These are phyloP conservation scores for Fusarium praegraminearum DNA, from an alignment of 2,329 filamentous ascomycete genomes.

Conservation along the genomic window DNA sequence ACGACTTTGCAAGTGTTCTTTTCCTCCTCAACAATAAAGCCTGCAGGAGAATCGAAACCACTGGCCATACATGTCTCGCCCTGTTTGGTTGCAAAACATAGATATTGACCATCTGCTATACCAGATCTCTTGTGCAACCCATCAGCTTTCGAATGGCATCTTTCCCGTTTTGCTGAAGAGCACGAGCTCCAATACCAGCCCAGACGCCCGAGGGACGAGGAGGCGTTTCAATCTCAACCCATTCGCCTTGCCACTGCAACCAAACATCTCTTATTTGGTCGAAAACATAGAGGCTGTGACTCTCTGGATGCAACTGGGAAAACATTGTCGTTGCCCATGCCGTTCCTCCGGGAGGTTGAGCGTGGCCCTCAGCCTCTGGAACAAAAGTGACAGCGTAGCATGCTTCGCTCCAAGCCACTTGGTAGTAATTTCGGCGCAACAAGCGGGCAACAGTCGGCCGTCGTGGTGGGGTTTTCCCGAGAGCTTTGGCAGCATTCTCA, in stretches of 20 bases:
- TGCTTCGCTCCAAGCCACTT: slow-evolving; percentile 1
- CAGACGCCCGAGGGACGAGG: background rate
- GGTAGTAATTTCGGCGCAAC: slow-evolving; percentile 4
- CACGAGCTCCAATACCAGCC: slow-evolving; percentile 6
- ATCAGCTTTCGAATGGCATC: slow-evolving; percentile 2
- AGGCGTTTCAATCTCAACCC: background rate
- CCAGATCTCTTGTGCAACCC: background rate
- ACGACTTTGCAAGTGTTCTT: too few relatives aligned
- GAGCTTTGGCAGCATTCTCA: background rate
- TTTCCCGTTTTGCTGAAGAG: background rate
- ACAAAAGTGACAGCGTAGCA: slow-evolving; percentile 4
- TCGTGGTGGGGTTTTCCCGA: background rate
- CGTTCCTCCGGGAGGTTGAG: background rate
- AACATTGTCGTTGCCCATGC: slow-evolving; percentile 14
- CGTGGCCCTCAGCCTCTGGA: background rate
- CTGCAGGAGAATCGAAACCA: background rate
- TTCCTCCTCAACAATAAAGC: background rate
- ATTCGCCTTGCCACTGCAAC: slow-evolving; percentile 5
- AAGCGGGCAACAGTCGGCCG: background rate
- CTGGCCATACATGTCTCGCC: background rate
- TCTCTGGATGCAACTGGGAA: background rate
- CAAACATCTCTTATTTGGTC: background rate
- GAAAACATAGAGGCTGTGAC: background rate
- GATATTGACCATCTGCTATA: background rate
- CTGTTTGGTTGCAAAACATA: background rate